A percentile compares a stretch with the other conserved stretches of the same genome.
These are phyloP conservation scores for Thermomyces lanuginosus DNA, from an alignment of 2,329 filamentous ascomycete species.

Conservation along the genomic window DNA sequence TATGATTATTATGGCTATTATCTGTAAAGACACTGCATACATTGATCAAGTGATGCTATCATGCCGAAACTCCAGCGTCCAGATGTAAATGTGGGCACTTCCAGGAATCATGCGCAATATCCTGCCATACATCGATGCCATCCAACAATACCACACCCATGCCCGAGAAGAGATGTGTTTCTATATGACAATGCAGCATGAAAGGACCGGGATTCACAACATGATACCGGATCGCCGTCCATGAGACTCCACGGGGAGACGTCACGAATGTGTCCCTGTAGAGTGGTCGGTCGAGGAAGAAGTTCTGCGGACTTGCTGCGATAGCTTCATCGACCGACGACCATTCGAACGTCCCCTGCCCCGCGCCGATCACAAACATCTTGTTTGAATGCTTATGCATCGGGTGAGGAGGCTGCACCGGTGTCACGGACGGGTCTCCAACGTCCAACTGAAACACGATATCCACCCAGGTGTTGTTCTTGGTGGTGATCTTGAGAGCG, in stretches of 20 bases:
- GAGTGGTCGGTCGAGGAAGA: constrained; percentile 43
- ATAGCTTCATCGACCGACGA: constrained; percentile 37
- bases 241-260: constrained; percentile 22
- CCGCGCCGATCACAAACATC: constrained; percentile 41
- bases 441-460: constrained; percentile 29
- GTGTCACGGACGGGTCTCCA: constrained; percentile 13
- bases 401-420: constrained; percentile 39
- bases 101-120: constrained; percentile 12
- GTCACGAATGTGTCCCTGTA: constrained; percentile 33
- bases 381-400: constrained; percentile 51
- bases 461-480: constrained; percentile 38
- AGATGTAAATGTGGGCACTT: no score
- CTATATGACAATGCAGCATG: constrained; percentile 42
- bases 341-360: constrained; percentile 37
- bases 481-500: constrained; percentile 35
- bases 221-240: constrained; percentile 40
- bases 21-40: not conserved
- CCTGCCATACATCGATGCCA: constrained; percentile 21
- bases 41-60: not conserved
- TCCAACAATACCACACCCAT: constrained; percentile 40
- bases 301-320: constrained; percentile 30
- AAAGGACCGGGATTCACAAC: constrained; percentile 38
- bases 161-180: constrained; percentile 37
- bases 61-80: not conserved
- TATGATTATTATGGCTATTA: not conserved